phyloP scores from a whole-genome alignment of 2,329 filamentous ascomycete species.

The Hypoxylon rubiginosum region DNA sequence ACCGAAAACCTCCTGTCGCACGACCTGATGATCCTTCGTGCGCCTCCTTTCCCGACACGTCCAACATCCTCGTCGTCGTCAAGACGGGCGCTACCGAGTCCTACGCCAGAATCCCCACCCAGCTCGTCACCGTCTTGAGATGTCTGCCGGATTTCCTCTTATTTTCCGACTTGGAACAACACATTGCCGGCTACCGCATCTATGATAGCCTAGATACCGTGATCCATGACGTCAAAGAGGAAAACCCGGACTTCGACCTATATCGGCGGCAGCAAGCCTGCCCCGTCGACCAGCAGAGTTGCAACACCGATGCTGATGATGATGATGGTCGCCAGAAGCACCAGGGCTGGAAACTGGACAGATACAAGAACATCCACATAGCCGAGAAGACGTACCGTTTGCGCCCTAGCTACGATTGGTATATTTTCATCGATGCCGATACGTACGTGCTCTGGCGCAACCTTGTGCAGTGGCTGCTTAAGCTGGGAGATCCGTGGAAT shows the following conservation, averaged over 20 bases:
- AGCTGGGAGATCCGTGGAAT: slow-evolving; percentile 55
- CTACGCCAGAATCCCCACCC: slow-evolving; percentile 65
- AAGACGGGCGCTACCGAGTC: slow-evolving; percentile 71
- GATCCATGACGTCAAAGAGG: slow-evolving; percentile 57
- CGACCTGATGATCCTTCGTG: slow-evolving; percentile 43
- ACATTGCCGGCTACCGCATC: slow-evolving; percentile 60
- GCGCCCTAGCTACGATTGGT: slow-evolving; percentile 69
- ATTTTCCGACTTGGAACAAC: slow-evolving; percentile 69
- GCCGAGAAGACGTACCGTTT: slow-evolving; percentile 66
- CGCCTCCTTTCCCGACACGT: slow-evolving; percentile 58
- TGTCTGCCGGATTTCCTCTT: slow-evolving; percentile 66
- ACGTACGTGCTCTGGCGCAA: slow-evolving; percentile 69
- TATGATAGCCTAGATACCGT: slow-evolving; percentile 63
- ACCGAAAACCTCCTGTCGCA: background rate
- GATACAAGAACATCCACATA: slow-evolving; percentile 74
- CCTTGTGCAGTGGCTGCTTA: slow-evolving; percentile 62
- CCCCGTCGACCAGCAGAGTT: slow-evolving; percentile 60
- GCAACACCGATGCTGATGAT: slow-evolving; percentile 51
- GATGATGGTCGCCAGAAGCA: slow-evolving; percentile 22
- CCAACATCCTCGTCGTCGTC: slow-evolving; percentile 64
- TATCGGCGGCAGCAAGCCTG: slow-evolving; percentile 62
- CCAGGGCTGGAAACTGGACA: slow-evolving; percentile 69
- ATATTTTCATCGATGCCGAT: slow-evolving; percentile 71
- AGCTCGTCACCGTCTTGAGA: slow-evolving; percentile 65
- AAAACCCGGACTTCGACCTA: slow-evolving; percentile 65